Conservation (phyloP, 352 stramenopile species). For the Globisporangium rhizosaccharum region DNA sequence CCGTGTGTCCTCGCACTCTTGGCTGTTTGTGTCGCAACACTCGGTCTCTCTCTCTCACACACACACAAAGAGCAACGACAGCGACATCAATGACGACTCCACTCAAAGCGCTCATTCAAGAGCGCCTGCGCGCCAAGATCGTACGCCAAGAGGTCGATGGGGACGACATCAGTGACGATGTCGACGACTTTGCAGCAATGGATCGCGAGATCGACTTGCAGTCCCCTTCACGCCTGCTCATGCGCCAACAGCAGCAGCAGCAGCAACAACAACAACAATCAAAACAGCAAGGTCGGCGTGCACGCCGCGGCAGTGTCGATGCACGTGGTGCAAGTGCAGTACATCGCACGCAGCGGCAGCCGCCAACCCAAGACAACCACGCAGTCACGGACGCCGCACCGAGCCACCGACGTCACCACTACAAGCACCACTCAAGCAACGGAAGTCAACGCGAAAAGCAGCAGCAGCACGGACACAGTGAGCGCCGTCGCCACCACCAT, state of each 20-base stretch:
- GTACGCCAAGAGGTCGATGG: slow-evolving; percentile 31
- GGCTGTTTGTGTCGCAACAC: no score
- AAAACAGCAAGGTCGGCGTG: background rate
- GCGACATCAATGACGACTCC: slow-evolving; percentile 40
- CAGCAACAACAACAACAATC: no score
- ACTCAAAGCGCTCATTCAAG: slow-evolving; percentile 67
- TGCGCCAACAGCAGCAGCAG: slow-evolving; percentile 1
- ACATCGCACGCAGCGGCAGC: no score
- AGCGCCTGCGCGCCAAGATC: slow-evolving; percentile 66
- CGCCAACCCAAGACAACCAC: no score
- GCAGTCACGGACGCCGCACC: background rate
- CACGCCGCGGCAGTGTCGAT: background rate
- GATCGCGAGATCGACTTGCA: background rate
- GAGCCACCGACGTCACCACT: slow-evolving; percentile 11
- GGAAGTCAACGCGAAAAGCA: slow-evolving; percentile 5
- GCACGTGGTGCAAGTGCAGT: background rate
- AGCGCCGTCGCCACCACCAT: slow-evolving; percentile 13
- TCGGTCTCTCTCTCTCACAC: background rate
- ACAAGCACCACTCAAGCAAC: background rate
- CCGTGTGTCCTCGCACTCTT: no score
- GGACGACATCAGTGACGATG: background rate
- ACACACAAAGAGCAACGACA: background rate
- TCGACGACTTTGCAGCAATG: slow-evolving; percentile 3
- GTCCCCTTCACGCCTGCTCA: background rate
- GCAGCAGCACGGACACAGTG: slow-evolving; percentile 12